Conservation (phyloP, 257 asterid genomes). For the Avicennia marina region DNA sequence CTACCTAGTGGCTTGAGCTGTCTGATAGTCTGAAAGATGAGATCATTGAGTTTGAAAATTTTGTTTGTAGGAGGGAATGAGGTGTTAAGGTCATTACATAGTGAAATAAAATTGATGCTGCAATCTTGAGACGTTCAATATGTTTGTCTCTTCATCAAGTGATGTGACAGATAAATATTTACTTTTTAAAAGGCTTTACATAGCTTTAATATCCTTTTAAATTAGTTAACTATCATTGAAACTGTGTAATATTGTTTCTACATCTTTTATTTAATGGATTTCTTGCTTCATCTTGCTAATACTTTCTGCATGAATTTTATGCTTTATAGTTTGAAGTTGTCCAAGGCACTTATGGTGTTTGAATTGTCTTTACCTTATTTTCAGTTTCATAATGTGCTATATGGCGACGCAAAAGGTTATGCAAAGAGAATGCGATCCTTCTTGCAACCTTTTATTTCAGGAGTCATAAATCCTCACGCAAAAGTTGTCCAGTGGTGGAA, state of each 20-base stretch:
- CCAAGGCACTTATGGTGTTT: slow-evolving; percentile 8
- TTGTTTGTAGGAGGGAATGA: neutral
- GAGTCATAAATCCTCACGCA: slow-evolving; percentile 86
- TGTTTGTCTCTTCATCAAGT: too few species aligned
- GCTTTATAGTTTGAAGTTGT: neutral
- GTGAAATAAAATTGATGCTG: too few species aligned
- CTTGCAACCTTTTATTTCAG: slow-evolving; percentile 48
- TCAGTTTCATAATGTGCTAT: slow-evolving; percentile 60
- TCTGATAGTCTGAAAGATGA: too few species aligned
- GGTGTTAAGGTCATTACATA: too few species aligned
- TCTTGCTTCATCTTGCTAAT: slow-evolving; percentile 1
- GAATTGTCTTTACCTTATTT: slow-evolving; percentile 7
- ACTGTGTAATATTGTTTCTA: too few species aligned
- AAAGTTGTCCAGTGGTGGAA: slow-evolving; percentile 67
- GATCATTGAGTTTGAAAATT: neutral
- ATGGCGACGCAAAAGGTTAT: slow-evolving; percentile 74
- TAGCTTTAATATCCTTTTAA: neutral
- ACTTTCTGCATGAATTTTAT: neutral
- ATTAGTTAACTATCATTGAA: neutral
- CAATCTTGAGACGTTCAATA: too few species aligned
- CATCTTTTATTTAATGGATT: neutral
- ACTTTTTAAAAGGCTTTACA: too few species aligned
- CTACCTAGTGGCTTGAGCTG: too few species aligned
- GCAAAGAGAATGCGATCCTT: slow-evolving; percentile 42
- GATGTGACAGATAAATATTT: too few species aligned